Conservation (phyloP, 2,329 filamentous ascomycete species). For the Geosmithia flava region DNA sequence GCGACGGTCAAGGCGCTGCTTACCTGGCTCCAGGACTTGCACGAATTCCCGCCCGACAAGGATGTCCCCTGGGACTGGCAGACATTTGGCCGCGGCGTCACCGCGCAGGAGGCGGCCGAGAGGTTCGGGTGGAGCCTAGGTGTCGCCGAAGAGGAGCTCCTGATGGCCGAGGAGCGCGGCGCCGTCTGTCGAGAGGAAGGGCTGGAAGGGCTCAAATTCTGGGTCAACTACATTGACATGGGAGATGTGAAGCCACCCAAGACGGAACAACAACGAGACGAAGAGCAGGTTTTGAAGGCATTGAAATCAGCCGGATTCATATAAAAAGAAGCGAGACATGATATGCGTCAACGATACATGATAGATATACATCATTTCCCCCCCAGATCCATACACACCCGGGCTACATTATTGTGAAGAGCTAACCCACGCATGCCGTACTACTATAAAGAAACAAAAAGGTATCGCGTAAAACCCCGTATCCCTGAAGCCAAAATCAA, state of each 20-base stretch:
- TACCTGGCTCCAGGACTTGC: conserved; percentile 65
- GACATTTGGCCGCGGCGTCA: conserved; percentile 71
- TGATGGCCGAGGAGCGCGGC: conserved; percentile 92
- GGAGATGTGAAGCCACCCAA: conserved; percentile 21
- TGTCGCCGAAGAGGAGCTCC: conserved; percentile 86
- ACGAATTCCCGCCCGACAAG: conserved; percentile 49
- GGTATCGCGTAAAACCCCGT: not conserved
- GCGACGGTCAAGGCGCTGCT: conserved; percentile 70
- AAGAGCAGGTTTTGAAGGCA: conserved; percentile 28
- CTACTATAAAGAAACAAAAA: not conserved
- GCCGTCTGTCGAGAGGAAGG: conserved; percentile 82
- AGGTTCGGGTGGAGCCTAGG: conserved; percentile 95
- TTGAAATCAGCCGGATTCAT: conserved; percentile 30
- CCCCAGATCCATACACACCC: not conserved
- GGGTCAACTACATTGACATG: conserved; percentile 63
- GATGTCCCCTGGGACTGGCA: conserved; percentile 65
- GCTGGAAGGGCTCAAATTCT: conserved; percentile 83
- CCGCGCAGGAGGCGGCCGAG: conserved; percentile 79
- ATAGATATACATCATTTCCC: not conserved
- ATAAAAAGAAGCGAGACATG: conserved; percentile 5
- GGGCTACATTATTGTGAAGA: not conserved
- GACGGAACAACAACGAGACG: conserved; percentile 15
- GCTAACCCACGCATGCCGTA: not conserved
- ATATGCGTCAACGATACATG: not conserved
- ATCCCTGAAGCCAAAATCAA: not conserved